A percentile compares a stretch with the other conserved stretches of the same genome.
Conservation (phyloP, 169 alveolate genomes). For the Babesia ovata region DNA sequence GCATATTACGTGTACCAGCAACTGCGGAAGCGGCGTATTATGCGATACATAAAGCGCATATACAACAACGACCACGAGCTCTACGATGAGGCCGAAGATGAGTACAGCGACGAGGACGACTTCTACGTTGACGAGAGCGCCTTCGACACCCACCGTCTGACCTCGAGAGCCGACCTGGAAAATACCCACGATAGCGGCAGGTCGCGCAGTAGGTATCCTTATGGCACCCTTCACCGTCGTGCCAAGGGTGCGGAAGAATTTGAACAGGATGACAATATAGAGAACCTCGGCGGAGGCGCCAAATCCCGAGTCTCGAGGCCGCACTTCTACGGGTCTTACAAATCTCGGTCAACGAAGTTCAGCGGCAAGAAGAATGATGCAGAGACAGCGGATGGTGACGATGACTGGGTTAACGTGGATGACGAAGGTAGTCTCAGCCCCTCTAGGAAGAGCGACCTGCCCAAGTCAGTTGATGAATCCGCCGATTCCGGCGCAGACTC, state of each 20-base stretch:
- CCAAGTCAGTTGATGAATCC: not conserved
- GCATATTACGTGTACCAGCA: slow-evolving; percentile 52
- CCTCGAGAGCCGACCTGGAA: no score
- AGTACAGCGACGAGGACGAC: slow-evolving; percentile 36
- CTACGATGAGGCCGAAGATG: slow-evolving; percentile 27
- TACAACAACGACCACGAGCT: slow-evolving; percentile 47
- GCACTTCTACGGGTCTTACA: not conserved
- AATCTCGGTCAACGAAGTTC: not conserved
- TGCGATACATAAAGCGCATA: slow-evolving; percentile 22
- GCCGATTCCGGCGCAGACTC: not conserved
- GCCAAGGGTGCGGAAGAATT: not conserved
- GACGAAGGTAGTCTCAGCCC: not conserved
- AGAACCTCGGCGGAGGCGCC: not conserved
- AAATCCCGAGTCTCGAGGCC: not conserved
- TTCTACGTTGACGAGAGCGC: slow-evolving; percentile 5
- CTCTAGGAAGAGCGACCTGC: not conserved
- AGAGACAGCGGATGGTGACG: not conserved
- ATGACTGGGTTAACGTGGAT: slow-evolving; percentile 6
- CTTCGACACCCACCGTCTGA: not conserved
- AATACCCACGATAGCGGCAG: no score
- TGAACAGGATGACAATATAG: not conserved
- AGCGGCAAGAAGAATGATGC: not conserved
- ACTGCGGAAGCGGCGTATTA: slow-evolving; percentile 16
- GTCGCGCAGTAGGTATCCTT: not conserved
- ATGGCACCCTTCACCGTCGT: not conserved